Conservation (phyloP, 1,284 basidiomycete genomes). For the Trichosporon coremiiforme region DNA sequence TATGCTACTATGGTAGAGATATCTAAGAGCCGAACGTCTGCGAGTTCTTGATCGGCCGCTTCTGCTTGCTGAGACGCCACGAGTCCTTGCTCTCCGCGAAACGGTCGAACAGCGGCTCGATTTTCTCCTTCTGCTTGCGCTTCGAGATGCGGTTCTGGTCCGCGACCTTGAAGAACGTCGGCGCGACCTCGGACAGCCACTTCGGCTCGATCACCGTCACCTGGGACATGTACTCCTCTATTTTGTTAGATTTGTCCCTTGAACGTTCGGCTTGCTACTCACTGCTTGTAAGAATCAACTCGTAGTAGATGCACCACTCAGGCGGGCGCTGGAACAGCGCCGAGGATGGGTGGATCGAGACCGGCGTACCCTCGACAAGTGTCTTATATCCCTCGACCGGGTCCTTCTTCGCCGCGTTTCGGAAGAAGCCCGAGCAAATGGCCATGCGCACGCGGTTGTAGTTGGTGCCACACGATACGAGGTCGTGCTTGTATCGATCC, state of each 20-base stretch:
- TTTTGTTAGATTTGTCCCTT: slow-evolving; percentile 22
- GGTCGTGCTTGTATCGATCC: slow-evolving; percentile 98
- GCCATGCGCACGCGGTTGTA: slow-evolving; percentile 92
- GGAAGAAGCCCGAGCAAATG: slow-evolving; percentile 95
- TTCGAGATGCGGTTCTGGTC: slow-evolving; percentile 96
- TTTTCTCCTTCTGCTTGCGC: slow-evolving; percentile 95
- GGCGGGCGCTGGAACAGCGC: slow-evolving; percentile 92
- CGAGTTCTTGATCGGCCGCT: slow-evolving; percentile 49
- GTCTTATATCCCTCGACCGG: slow-evolving; percentile 84
- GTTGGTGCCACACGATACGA: slow-evolving; percentile 74
- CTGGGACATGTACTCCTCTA: slow-evolving; percentile 88
- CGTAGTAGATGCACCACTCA: slow-evolving; percentile 77
- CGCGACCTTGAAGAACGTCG: slow-evolving; percentile 92
- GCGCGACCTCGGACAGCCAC: slow-evolving; percentile 97
- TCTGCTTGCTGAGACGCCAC: slow-evolving; percentile 56
- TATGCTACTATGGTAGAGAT: slow-evolving; percentile 3
- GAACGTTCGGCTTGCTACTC: slow-evolving; percentile 42
- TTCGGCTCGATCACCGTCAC: slow-evolving; percentile 94
- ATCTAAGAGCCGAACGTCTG: slow-evolving; percentile 45
- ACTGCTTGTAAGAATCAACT: slow-evolving; percentile 70
- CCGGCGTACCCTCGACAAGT: slow-evolving; percentile 93
- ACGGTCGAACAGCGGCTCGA: slow-evolving; percentile 68
- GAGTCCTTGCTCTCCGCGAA: slow-evolving; percentile 58
- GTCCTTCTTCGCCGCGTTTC: slow-evolving; percentile 89
- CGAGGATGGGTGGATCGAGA: slow-evolving; percentile 97